These are phyloP conservation scores for Colletotrichum nymphaeae DNA, from an alignment of 2,329 filamentous ascomycete species.

Conservation along the genomic window DNA sequence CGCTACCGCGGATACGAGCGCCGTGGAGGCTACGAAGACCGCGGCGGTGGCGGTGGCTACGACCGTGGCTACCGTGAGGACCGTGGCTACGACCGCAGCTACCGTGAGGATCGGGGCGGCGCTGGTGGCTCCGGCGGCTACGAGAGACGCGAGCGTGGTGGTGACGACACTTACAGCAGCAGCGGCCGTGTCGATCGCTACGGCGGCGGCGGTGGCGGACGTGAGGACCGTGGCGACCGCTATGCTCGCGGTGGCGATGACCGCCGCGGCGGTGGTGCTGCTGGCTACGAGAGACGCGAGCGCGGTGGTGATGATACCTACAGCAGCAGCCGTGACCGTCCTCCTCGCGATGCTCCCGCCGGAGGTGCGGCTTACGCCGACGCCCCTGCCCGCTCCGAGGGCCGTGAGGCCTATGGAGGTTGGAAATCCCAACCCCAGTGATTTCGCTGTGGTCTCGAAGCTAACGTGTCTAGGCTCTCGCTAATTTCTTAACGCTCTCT, in stretches of 20 bases:
- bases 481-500: slow-evolving; percentile 40
- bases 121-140: slow-evolving; percentile 51
- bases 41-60: slow-evolving; percentile 48
- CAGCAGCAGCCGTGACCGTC: slow-evolving; percentile 50
- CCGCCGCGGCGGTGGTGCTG: slow-evolving; percentile 50
- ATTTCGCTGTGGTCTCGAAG: neutral
- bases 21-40: slow-evolving; percentile 45
- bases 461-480: slow-evolving; percentile 35
- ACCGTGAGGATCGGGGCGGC: slow-evolving; percentile 60
- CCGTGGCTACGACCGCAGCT: slow-evolving; percentile 58
- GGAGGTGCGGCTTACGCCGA: slow-evolving; percentile 53
- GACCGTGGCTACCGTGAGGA: slow-evolving; percentile 64
- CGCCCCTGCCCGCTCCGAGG: slow-evolving; percentile 54
- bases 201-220: slow-evolving; percentile 52
- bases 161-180: slow-evolving; percentile 53
- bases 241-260: slow-evolving; percentile 56
- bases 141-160: slow-evolving; percentile 69
- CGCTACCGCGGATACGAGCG: slow-evolving; percentile 66
- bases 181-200: slow-evolving; percentile 55
- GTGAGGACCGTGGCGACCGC: slow-evolving; percentile 57
- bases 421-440: slow-evolving; percentile 40
- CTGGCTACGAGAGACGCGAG: slow-evolving; percentile 64
- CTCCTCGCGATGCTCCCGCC: slow-evolving; percentile 52
- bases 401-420: slow-evolving; percentile 58
- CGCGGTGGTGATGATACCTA: slow-evolving; percentile 44